A percentile compares a stretch with the other conserved stretches of the same genome.
Evolutionary conservation across 1,284 basidiomycete genomes (phyloP).

Genomic region (Athelia psychrophila): DNA sequence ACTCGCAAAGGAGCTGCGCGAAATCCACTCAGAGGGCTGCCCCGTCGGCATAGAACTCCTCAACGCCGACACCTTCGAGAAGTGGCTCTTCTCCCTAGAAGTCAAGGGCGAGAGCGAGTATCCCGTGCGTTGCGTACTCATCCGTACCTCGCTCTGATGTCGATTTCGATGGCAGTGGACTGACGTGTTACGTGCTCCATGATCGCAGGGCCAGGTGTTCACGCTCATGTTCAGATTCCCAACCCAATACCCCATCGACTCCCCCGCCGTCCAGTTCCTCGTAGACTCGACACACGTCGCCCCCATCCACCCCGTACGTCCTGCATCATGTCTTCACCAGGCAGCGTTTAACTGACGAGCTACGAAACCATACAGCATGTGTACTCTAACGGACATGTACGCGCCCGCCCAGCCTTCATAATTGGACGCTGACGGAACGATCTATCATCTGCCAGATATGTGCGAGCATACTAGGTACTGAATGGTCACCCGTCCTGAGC

Average conservation of each 20-base stretch:
- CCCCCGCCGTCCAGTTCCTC: slow-evolving; percentile 82
- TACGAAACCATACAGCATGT: slow-evolving; percentile 52
- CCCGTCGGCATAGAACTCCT: slow-evolving; percentile 73
- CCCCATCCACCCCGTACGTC: slow-evolving; percentile 72
- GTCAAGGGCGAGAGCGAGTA: slow-evolving; percentile 78
- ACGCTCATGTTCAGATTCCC: slow-evolving; percentile 79
- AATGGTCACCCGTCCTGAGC: slow-evolving; percentile 84
- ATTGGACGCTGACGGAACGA: slow-evolving; percentile 8
- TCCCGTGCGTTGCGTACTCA: slow-evolving; percentile 46
- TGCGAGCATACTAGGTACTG: slow-evolving; percentile 80
- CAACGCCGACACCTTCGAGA: slow-evolving; percentile 69
- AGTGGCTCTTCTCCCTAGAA: slow-evolving; percentile 73
- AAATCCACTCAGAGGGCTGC: slow-evolving; percentile 67
- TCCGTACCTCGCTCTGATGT: neutral
- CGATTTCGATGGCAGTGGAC: neutral
- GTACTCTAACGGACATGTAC: slow-evolving; percentile 82
- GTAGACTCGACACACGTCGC: slow-evolving; percentile 57
- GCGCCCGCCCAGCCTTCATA: slow-evolving; percentile 16
- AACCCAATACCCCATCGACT: slow-evolving; percentile 71
- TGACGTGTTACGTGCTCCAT: slow-evolving; percentile 1
- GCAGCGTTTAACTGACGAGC: slow-evolving; percentile 12
- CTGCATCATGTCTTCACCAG: neutral
- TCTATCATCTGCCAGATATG: slow-evolving; percentile 66
- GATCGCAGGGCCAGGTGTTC: slow-evolving; percentile 64
- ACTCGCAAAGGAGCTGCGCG: slow-evolving; percentile 69